A percentile compares a stretch with the other conserved stretches of the same genome.
These are phyloP conservation scores for Phytopythium kandeliae DNA, from an alignment of 352 stramenopile genomes.

Conservation along the genomic window DNA sequence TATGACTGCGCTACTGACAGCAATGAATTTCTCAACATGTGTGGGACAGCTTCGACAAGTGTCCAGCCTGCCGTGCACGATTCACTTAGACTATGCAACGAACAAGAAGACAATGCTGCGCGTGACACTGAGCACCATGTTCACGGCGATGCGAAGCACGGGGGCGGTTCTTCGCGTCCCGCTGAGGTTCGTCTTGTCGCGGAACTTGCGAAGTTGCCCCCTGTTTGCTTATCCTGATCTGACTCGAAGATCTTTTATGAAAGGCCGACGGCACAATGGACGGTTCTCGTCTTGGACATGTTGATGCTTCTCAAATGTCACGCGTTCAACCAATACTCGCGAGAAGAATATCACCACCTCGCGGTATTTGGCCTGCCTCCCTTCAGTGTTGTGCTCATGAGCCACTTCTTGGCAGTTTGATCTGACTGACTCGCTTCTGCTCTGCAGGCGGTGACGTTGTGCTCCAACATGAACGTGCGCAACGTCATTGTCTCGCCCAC, in stretches of 20 bases:
- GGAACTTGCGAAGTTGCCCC: too few relatives aligned
- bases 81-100: slow-evolving; percentile 70
- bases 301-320: slow-evolving; percentile 49
- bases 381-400: too few relatives aligned
- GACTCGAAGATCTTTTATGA: too few relatives aligned
- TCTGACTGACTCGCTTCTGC: too few relatives aligned
- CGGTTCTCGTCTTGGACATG: slow-evolving; percentile 62
- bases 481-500: slow-evolving; percentile 58
- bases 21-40: too few relatives aligned
- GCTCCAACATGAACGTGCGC: slow-evolving; percentile 55
- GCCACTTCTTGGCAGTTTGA: too few relatives aligned
- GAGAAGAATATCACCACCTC: slow-evolving; percentile 55
- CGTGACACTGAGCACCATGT: slow-evolving; percentile 73
- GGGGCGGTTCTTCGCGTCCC: slow-evolving; percentile 58
- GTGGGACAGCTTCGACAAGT: slow-evolving; percentile 28
- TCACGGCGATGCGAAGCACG: slow-evolving; percentile 39
- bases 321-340: slow-evolving; percentile 62
- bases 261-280: slow-evolving; percentile 37
- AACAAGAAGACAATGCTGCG: slow-evolving; percentile 58
- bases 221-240: too few relatives aligned
- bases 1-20: too few relatives aligned
- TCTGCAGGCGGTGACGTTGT: slow-evolving; percentile 47
- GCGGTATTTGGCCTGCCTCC: slow-evolving; percentile 31
- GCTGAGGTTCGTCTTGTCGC: slow-evolving; percentile 20
- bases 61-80: slow-evolving; percentile 32